Evolutionary conservation across 768 basidiomycete species (phyloP), one percentile per base, ranked within the genome.

Genomic region (Hysterangium stoloniferum): DNA sequence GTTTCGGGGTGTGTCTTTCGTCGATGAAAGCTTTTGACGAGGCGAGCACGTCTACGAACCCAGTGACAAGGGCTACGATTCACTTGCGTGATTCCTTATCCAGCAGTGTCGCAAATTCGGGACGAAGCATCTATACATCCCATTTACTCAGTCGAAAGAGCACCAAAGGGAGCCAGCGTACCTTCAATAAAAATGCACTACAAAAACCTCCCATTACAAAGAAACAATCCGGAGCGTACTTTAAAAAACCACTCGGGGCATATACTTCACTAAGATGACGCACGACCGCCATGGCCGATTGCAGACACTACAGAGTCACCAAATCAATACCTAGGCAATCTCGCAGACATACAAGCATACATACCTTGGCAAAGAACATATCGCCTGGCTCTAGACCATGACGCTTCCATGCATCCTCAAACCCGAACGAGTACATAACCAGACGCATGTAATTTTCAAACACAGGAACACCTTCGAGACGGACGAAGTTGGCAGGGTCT

Each of bases 341-440:
- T n/a, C n/a, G n/a, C n/a, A n/a, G n/a, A n/a, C n/a, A n/a, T n/a
- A n/a, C n/a, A n/a, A 49, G 17, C 31, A 6, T 27, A 70, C 83
- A 45, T 25, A 82, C 86, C 72, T 80, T 83, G 49, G 70, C 75
- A 54, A 88, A 80, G 63, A 84, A 84, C 19, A 86, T 64, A 61
- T 87, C 84, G 1, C 73, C 74, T 1, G 71, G 64, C 54, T 79
- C 71, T 25, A 86, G 74, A 1, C 85, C 84, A 6, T 82, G 76
- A 56, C 82, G 77, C 63, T 42, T 51, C 49, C 49, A 87, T 1
- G 86, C 86, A 57, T 88, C 82, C 56, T 90, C 86, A 67, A 89
- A 89, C 4, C 84, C 86, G 58, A 90, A 89, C 0, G 87, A 89
- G 59, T 78, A 87, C 84, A 89, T 86, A 43, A 90, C 87, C 9